These are phyloP conservation scores for Pelargonium australe DNA, from an alignment of 441 rosid genomes.

Conservation along the genomic window DNA sequence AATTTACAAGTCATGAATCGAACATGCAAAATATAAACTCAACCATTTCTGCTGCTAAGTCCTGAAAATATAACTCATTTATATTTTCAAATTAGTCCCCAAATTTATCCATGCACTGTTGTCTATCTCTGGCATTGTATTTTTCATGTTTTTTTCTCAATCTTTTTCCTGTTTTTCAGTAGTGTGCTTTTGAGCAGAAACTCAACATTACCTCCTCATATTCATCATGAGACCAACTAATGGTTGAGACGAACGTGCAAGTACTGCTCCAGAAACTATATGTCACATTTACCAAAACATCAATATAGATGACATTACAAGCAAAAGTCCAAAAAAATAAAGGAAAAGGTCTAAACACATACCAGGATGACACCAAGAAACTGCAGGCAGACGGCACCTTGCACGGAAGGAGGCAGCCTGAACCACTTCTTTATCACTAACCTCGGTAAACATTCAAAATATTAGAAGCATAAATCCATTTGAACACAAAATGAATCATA, in stretches of 20 bases:
- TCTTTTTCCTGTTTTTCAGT: not conserved
- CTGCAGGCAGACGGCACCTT: conserved; percentile 76
- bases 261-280: conserved; percentile 85
- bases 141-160: not conserved
- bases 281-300: conserved; percentile 11
- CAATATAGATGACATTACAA: not conserved
- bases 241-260: conserved; percentile 98
- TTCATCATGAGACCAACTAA: conserved; percentile 98
- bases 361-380: conserved; percentile 98
- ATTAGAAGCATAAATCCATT: conserved; percentile 21
- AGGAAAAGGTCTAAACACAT: conserved; percentile 17
- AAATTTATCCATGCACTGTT: not conserved
- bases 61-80: not conserved
- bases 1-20: conserved; percentile 9
- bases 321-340: not conserved
- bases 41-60: conserved; percentile 10
- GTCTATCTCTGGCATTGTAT: not conserved
- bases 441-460: conserved; percentile 26
- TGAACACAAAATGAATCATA: conserved; percentile 6
- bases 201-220: conserved; percentile 69
- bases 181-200: conserved; percentile 8
- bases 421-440: conserved; percentile 77
- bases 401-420: conserved; percentile 94
- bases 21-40: conserved; percentile 8
- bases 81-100: not conserved